Conservation (phyloP, 2,329 filamentous ascomycete species). For the Calonectria pteridis region DNA sequence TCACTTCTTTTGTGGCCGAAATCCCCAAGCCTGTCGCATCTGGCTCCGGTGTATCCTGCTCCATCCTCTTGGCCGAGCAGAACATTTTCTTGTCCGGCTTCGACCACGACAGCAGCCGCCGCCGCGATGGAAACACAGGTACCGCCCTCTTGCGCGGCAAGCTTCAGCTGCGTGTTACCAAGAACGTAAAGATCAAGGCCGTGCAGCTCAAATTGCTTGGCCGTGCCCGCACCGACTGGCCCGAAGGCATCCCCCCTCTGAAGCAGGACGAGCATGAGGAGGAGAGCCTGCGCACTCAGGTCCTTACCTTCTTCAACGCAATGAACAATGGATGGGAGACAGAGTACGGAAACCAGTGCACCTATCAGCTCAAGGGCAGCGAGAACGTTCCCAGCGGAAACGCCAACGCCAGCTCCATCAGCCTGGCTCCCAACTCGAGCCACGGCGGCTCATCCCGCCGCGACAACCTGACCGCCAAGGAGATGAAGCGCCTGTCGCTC, state of each 20-base stretch:
- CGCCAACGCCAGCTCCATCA: slow-evolving; percentile 52
- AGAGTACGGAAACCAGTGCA: slow-evolving; percentile 74
- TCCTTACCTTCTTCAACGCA: slow-evolving; percentile 92
- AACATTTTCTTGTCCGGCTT: slow-evolving; percentile 84
- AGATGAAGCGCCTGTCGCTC: slow-evolving; percentile 78
- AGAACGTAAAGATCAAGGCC: slow-evolving; percentile 93
- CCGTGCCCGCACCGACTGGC: slow-evolving; percentile 92
- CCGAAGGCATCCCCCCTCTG: slow-evolving; percentile 90
- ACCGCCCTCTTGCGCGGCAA: slow-evolving; percentile 90
- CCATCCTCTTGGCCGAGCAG: slow-evolving; percentile 82
- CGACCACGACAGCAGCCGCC: slow-evolving; percentile 73
- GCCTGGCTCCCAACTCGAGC: slow-evolving; percentile 40
- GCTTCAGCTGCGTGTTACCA: slow-evolving; percentile 84
- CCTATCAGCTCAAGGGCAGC: slow-evolving; percentile 59
- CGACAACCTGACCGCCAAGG: slow-evolving; percentile 55
- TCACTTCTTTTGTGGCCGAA: slow-evolving; percentile 66
- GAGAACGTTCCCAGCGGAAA: slow-evolving; percentile 50
- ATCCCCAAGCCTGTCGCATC: slow-evolving; percentile 81
- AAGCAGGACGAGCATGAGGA: slow-evolving; percentile 88
- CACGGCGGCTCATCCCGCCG: slow-evolving; percentile 41
- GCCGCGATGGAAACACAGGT: slow-evolving; percentile 69
- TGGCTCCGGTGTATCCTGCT: slow-evolving; percentile 80
- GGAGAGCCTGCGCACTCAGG: slow-evolving; percentile 88
- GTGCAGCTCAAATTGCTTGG: slow-evolving; percentile 89
- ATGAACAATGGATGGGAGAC: slow-evolving; percentile 71